These are phyloP conservation scores for Mycena maculata DNA, from an alignment of 768 basidiomycete genomes.

Conservation along the genomic window DNA sequence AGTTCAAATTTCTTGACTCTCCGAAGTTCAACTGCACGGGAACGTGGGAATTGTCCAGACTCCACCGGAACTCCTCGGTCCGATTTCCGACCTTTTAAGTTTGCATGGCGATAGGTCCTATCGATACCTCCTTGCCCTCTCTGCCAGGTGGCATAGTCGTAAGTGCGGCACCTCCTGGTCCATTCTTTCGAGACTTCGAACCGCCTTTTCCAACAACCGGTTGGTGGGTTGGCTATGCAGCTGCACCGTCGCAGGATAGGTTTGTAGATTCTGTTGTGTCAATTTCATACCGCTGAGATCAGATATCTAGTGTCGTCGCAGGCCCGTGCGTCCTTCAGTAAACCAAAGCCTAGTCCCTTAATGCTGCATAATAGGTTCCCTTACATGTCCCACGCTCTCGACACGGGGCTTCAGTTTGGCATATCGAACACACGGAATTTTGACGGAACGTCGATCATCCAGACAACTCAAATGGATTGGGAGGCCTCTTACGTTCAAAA, in stretches of 20 bases:
- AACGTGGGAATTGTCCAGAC: too few relatives aligned
- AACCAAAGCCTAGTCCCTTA: too few relatives aligned
- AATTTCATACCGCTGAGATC: not conserved
- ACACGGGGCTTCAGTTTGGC: conserved; percentile 45
- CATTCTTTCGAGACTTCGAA: conserved; percentile 48
- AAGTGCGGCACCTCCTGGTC: conserved; percentile 40
- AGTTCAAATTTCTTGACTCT: too few relatives aligned
- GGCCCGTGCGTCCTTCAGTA: conserved; percentile 34
- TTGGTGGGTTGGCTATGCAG: conserved; percentile 51
- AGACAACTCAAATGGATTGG: conserved; percentile 48
- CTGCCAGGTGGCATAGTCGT: conserved; percentile 21
- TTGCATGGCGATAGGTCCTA: conserved; percentile 25
- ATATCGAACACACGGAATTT: conserved; percentile 44
- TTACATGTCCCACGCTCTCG: conserved; percentile 43
- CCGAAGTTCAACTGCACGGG: too few relatives aligned
- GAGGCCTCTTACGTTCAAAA: conserved; percentile 45
- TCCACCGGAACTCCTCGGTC: too few relatives aligned
- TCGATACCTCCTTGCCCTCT: conserved; percentile 25
- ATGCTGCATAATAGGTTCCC: conserved; percentile 33
- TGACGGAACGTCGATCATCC: conserved; percentile 48
- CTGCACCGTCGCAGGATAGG: conserved; percentile 37
- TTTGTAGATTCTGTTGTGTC: conserved; percentile 24
- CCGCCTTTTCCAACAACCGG: conserved; percentile 50
- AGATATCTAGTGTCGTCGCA: conserved; percentile 40
- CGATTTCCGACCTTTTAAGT: too few relatives aligned